Base-by-base conservation (phyloP, 2,329 filamentous ascomycete genomes). In the Annulohypoxylon truncatum region DNA sequence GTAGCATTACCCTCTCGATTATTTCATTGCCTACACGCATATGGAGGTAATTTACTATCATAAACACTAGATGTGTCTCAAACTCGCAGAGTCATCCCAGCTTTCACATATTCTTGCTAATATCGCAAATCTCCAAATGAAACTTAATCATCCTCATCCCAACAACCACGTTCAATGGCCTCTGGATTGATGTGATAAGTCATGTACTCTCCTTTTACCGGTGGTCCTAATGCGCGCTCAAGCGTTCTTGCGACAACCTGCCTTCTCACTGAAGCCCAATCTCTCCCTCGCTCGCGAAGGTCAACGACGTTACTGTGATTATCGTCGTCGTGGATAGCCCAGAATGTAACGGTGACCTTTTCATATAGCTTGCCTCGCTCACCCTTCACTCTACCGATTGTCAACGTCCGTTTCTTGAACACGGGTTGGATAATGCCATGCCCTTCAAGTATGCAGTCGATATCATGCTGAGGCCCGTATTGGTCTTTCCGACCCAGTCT, bases 221-320 rank as follows among this genome's bases (percentile, higher is more conserved):
- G 61, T 10, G 61, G 61, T 13, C 48, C 61, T 2, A 64, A n/a
- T 38, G 53, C 50, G 13, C 44, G 54, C 12, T 33, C 31, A 1
- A 64, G 55, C 4, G 24, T 59, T 20, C 7, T 35, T 5, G 31
- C 55, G 2, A 64, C 26, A 15, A 33, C 40, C 24, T 18, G 20
- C 2, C 48, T 42, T 31, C 33, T 35, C 18, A 48, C 29, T 1
- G 4, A 2, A 4, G 44, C 42, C 42, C 53, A 57, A 15, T 57
- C 22, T 13, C 15, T 35, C 5, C 4, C n/a, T 13, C 3, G 42
- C 2, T 28, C 7, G 7, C 18, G n/a, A 4, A 57, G 7, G 8
- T 44, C 38, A 5, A 55, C 1, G 3, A 24, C 7, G 26, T 33
- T 9, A 8, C 12, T 12, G 15, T 7, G 5, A 8, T 15, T 15